phyloP scores from a whole-genome alignment of 1,284 basidiomycete genomes.

The Erythrobasidium hasegawianum region DNA sequence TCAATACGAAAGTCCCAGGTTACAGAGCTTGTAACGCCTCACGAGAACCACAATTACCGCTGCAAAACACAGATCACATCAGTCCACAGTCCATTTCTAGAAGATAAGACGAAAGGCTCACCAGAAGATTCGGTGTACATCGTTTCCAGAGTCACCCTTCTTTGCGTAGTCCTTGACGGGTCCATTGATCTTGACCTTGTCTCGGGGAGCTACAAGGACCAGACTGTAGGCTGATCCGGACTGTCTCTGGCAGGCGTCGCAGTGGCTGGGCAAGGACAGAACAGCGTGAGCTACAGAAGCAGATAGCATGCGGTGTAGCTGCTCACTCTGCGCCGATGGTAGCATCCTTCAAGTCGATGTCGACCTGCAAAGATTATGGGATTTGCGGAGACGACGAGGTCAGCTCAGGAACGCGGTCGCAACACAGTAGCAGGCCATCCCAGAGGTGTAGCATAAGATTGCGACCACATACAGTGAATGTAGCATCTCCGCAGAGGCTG shows the following conservation, averaged over 20 bases:
- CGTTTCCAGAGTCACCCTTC: constrained; percentile 31
- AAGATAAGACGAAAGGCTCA: background rate
- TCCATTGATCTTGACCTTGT: constrained; percentile 35
- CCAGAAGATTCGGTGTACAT: constrained; percentile 34
- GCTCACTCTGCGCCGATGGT: constrained; percentile 28
- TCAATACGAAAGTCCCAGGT: background rate
- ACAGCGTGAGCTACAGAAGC: background rate
- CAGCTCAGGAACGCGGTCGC: background rate
- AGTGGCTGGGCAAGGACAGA: background rate
- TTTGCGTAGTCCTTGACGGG: constrained; percentile 33
- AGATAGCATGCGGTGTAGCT: background rate
- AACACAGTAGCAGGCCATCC: background rate
- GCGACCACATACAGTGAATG: constrained; percentile 11
- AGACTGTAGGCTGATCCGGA: constrained; percentile 32
- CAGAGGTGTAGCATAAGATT: background rate
- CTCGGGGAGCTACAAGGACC: constrained; percentile 32
- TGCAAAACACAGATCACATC: too few species aligned
- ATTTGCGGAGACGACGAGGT: too few species aligned
- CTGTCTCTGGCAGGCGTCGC: constrained; percentile 12
- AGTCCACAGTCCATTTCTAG: too few species aligned
- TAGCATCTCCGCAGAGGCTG: constrained; percentile 34
- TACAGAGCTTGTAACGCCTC: too few species aligned
- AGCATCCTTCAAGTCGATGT: constrained; percentile 30
- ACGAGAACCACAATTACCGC: too few species aligned
- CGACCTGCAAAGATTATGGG: constrained; percentile 1